These are phyloP conservation scores for Rhynchospora breviuscula DNA, from an alignment of 176 grass and related monocot genomes.

Conservation along the genomic window DNA sequence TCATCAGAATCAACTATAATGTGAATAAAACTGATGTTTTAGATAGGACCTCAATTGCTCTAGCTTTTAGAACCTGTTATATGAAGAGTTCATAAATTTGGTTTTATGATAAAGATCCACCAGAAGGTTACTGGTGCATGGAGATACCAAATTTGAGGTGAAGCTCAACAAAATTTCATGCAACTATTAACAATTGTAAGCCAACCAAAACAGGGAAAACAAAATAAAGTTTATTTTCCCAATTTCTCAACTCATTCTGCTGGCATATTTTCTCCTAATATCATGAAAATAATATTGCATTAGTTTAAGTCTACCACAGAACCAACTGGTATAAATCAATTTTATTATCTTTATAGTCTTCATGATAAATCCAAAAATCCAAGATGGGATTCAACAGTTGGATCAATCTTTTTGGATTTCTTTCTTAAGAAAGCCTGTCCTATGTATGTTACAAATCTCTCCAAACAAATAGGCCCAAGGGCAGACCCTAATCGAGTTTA, in stretches of 20 bases:
- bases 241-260: slow-evolving; percentile 53
- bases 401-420: slow-evolving; percentile 38
- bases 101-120: slow-evolving; percentile 43
- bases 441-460: slow-evolving; percentile 59
- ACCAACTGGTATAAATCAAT: slow-evolving; percentile 50
- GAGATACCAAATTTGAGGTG: slow-evolving; percentile 72
- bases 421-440: slow-evolving; percentile 31
- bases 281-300: slow-evolving; percentile 33
- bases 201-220: slow-evolving; percentile 25
- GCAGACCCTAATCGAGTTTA: slow-evolving; percentile 66
- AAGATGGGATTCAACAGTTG: slow-evolving; percentile 71
- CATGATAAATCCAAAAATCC: slow-evolving; percentile 59
- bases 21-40: slow-evolving; percentile 56
- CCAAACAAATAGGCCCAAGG: slow-evolving; percentile 54
- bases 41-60: slow-evolving; percentile 61
- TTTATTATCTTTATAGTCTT: slow-evolving; percentile 68
- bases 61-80: slow-evolving; percentile 32
- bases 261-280: slow-evolving; percentile 68
- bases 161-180: slow-evolving; percentile 70
- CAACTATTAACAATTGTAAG: slow-evolving; percentile 59
- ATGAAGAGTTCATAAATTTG: slow-evolving; percentile 24
- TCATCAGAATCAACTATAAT: slow-evolving; percentile 62
- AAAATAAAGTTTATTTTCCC: slow-evolving; percentile 54
- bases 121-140: slow-evolving; percentile 58
- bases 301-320: slow-evolving; percentile 53